Evolutionary conservation across 2,329 filamentous ascomycete genomes (phyloP), one percentile per base, ranked within the genome.

Genomic region (Arthrobotrys musiformis): DNA sequence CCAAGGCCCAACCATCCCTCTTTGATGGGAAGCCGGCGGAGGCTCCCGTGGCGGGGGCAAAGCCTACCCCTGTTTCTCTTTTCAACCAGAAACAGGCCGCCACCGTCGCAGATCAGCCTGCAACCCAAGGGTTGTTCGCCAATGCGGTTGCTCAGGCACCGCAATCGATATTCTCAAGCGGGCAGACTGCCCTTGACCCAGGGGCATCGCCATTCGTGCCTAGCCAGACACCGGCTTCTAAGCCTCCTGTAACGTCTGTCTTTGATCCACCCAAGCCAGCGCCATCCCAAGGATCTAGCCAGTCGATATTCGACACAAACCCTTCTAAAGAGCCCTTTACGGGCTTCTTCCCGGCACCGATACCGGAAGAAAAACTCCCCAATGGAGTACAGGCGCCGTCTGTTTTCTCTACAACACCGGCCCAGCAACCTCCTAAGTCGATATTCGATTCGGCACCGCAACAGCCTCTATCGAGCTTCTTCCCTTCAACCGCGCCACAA

Each of bases 381-480:
- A n/a, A n/a, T 15, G n/a, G 37, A 11, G 19, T n/a, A 48, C 9
- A 40, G 1, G 9, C 22, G 17, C 54, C 35, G 13, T 58, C 54
- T 9, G 26, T 58, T 2, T 40, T 58, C 30, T 40, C 54, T n/a
- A 40, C 54, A n/a, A 48, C 24, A 2, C 19, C 72, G 7, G 28
- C 37, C 6, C 46, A 58, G 19, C 9, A 64, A 13, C 30, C 64
- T 19, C 26, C 48, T 6, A 52, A 22, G 22, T 70, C 64, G 3
- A 30, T 70, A 17, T 70, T 76, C 17, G 58, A 66, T 2, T 37
- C 46, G 22, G 28, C 28, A 15, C n/a, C 37, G 13, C 46, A 48
- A 26, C 35, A 63, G n/a, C 64, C 56, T 4, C 26, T 76, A 26
- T 58, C 72, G 3, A 76, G 50, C 17, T 70, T 76, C n/a, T 77